These are phyloP conservation scores for Paecilomyces fulvus DNA, from an alignment of 2,329 filamentous ascomycete genomes.

Conservation along the genomic window DNA sequence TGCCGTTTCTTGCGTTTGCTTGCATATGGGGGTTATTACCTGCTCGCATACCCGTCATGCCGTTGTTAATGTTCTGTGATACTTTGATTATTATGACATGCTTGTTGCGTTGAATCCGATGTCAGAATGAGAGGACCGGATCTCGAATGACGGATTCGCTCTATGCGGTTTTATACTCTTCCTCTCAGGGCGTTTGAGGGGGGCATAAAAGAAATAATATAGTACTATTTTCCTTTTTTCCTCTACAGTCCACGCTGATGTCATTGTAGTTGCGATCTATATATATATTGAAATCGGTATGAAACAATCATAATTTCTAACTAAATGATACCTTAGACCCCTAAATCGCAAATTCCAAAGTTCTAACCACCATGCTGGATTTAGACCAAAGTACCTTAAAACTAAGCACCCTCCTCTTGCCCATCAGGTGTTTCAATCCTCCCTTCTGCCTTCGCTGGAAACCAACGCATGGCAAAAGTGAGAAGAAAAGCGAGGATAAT, in stretches of 20 bases:
- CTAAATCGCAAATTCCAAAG: too few relatives aligned
- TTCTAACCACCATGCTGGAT: too few relatives aligned
- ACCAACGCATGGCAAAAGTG: constrained; percentile 15
- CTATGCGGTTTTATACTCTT: not conserved
- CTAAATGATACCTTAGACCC: too few relatives aligned
- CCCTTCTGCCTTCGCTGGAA: constrained; percentile 5
- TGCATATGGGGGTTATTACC: not conserved
- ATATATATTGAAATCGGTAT: too few relatives aligned
- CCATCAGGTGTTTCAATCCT: not conserved
- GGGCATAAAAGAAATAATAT: not conserved
- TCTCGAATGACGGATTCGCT: not conserved
- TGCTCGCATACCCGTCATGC: not conserved
- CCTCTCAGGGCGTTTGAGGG: not conserved
- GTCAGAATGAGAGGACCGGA: not conserved
- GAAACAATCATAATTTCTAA: too few relatives aligned
- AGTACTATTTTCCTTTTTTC: not conserved
- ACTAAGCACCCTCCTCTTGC: not conserved
- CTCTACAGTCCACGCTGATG: not conserved
- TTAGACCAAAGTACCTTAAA: not conserved
- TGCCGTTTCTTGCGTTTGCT: not conserved
- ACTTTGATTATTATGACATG: not conserved
- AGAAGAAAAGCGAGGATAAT: constrained; percentile 29
- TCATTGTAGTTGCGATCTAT: not conserved
- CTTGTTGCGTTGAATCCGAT: not conserved
- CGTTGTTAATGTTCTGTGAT: not conserved